Percentiles rank a stretch among this genome's conserved stretches.
Conservation (phyloP, 2,329 filamentous ascomycete genomes). For the Pezicula neosporulosa region DNA sequence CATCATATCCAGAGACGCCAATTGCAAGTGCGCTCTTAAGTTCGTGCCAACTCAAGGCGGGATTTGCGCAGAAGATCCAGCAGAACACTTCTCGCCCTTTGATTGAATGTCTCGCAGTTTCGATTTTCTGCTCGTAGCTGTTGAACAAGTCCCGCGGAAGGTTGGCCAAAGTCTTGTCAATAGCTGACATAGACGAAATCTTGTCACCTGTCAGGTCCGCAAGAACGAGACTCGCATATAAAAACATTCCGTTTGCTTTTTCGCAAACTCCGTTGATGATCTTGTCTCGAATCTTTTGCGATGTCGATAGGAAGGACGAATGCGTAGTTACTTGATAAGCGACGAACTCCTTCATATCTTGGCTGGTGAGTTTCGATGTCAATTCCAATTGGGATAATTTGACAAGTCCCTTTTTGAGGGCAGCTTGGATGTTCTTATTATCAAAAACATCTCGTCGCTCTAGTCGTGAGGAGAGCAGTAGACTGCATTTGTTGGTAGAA, state of each 20-base stretch:
- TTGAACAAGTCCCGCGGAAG: background rate
- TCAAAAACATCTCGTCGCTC: background rate
- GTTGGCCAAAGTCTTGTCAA: background rate
- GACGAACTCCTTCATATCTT: conserved; percentile 1
- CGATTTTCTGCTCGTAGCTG: background rate
- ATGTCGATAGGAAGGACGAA: background rate
- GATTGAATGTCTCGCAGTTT: background rate
- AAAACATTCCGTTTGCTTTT: conserved; percentile 5
- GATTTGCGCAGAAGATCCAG: background rate
- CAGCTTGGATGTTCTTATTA: background rate
- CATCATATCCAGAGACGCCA: background rate
- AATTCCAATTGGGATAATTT: background rate
- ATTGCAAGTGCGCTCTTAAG: conserved; percentile 2
- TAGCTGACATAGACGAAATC: background rate
- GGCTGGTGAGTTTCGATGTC: background rate
- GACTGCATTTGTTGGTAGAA: background rate
- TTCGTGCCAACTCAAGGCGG: conserved; percentile 3
- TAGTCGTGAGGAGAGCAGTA: background rate
- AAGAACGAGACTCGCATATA: conserved; percentile 4
- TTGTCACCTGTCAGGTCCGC: conserved; percentile 2
- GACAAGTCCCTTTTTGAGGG: background rate
- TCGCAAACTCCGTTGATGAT: background rate
- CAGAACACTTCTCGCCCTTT: conserved; percentile 2
- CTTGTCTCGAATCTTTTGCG: background rate
- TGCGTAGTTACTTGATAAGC: background rate